Conservation (phyloP, 768 basidiomycete genomes). For the Pleurotus ostreatus region DNA sequence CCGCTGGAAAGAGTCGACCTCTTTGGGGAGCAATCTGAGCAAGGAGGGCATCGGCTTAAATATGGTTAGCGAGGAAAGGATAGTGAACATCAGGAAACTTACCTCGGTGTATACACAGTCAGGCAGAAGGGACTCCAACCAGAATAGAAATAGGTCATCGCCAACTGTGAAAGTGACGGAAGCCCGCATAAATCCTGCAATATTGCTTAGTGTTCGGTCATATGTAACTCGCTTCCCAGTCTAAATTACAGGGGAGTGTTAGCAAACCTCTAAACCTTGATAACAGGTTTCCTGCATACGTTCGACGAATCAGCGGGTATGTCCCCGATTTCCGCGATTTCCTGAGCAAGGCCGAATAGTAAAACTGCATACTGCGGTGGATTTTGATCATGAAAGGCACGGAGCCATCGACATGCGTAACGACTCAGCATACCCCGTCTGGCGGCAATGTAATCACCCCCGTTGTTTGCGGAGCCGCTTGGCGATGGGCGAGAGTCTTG, state of each 20-base stretch:
- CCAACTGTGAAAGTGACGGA: constrained; percentile 54
- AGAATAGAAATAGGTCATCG: constrained; percentile 53
- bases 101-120: constrained; percentile 36
- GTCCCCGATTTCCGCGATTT: constrained; percentile 30
- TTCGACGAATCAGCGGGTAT: too few relatives aligned
- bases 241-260: too few relatives aligned
- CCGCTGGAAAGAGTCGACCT: constrained; percentile 39
- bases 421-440: constrained; percentile 48
- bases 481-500: constrained; percentile 31
- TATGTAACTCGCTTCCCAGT: constrained; percentile 12
- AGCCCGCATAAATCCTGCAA: constrained; percentile 51
- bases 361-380: constrained; percentile 44
- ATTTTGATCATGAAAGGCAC: constrained; percentile 63
- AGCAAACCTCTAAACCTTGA: too few relatives aligned
- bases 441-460: constrained; percentile 66
- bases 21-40: constrained; percentile 53
- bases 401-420: constrained; percentile 67
- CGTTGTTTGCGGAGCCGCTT: constrained; percentile 46
- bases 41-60: constrained; percentile 49
- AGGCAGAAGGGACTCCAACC: constrained; percentile 47
- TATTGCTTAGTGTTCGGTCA: constrained; percentile 44
- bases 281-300: too few relatives aligned
- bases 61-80: background rate
- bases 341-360: constrained; percentile 50
- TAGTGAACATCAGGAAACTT: background rate